Evolutionary conservation across 2,329 filamentous ascomycete genomes (phyloP).

Genomic region (Arthrobotrys musiformis): DNA sequence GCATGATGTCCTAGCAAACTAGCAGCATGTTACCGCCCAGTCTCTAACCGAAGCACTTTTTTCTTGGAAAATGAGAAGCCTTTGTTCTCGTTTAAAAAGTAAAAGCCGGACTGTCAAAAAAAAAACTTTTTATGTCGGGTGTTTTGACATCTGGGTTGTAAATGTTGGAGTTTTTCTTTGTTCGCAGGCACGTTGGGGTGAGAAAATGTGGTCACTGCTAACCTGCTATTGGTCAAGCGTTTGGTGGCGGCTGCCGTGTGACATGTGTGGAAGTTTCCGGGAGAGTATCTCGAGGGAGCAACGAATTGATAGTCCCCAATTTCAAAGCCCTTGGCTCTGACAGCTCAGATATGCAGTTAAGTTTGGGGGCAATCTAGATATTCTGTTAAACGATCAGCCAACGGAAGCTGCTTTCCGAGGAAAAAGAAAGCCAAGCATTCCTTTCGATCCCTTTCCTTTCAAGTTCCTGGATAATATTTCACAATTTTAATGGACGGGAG

Average conservation of each 20-base stretch:
- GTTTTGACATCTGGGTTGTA: background rate
- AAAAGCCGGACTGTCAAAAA: background rate
- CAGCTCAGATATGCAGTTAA: constrained; percentile 5
- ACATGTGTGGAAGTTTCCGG: constrained; percentile 1
- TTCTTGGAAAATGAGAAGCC: background rate
- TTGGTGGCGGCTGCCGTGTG: constrained; percentile 1
- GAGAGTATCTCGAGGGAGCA: background rate
- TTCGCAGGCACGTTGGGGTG: background rate
- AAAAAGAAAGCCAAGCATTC: background rate
- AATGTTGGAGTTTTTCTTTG: background rate
- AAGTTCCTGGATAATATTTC: background rate
- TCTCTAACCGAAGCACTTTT: background rate
- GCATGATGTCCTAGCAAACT: background rate
- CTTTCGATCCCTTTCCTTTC: too few relatives aligned
- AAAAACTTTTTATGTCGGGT: background rate
- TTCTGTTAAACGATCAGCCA: background rate
- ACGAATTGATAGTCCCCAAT: background rate
- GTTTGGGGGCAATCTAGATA: background rate
- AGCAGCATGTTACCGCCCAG: background rate
- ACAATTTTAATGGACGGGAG: too few relatives aligned
- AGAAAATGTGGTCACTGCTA: background rate
- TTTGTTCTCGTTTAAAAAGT: background rate
- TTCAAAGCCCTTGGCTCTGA: background rate
- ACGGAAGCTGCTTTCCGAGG: background rate
- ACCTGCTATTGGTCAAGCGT: background rate